Percentiles rank a stretch among this genome's conserved stretches.
Evolutionary conservation across 257 asterid genomes (phyloP).

Genomic region (Fraxinus pennsylvanica): DNA sequence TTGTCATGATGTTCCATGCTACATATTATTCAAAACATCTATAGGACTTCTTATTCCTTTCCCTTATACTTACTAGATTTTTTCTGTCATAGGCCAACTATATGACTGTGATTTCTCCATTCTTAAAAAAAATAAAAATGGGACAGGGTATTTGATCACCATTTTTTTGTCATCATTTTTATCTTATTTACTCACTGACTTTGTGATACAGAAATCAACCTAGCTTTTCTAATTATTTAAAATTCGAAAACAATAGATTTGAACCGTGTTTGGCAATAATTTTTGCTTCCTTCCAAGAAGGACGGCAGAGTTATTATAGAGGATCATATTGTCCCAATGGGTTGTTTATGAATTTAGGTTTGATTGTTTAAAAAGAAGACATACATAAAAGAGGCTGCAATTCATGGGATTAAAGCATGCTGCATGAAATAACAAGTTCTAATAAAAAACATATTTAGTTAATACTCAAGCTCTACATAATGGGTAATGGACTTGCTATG

Average conservation of each 20-base stretch:
- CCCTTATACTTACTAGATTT: neutral
- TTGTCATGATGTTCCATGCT: neutral
- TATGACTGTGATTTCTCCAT: neutral
- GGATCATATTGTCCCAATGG: neutral
- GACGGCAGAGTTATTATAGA: too few relatives aligned
- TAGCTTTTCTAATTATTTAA: neutral
- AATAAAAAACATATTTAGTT: too few relatives aligned
- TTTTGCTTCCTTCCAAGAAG: neutral
- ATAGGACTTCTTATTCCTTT: neutral
- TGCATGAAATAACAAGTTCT: too few relatives aligned
- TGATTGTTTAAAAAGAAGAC: too few relatives aligned
- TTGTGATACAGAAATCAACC: neutral
- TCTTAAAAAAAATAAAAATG: neutral
- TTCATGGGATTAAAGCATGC: too few relatives aligned
- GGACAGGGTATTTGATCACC: neutral
- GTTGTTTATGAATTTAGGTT: neutral
- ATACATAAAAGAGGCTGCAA: neutral
- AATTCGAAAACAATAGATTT: too few relatives aligned
- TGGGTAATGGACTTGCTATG: too few relatives aligned
- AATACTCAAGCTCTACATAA: too few relatives aligned
- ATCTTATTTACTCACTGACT: neutral
- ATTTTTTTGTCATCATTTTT: neutral
- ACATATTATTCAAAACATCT: neutral
- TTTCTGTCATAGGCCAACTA: neutral
- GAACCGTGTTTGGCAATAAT: too few relatives aligned